Conservation (phyloP, 75 land plant genomes). For the Picea sitchensis region DNA sequence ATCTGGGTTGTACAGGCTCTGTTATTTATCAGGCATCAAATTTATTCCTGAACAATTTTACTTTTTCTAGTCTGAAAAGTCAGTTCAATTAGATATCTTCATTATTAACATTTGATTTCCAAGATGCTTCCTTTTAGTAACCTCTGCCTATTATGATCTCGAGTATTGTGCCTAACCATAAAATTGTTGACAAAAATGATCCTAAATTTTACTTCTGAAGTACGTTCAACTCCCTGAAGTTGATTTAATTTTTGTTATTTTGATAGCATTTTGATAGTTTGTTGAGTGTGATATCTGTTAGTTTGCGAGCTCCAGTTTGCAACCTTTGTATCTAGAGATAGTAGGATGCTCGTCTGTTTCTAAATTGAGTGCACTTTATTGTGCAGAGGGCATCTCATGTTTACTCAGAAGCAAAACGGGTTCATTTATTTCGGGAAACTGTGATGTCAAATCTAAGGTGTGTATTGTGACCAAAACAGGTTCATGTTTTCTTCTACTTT, state of each 20-base stretch:
- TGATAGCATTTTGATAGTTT: background rate
- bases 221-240: no score
- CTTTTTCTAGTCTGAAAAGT: background rate
- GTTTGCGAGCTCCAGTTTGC: background rate
- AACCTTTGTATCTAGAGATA: background rate
- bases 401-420: conserved; percentile 91
- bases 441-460: conserved; percentile 61
- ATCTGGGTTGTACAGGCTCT: background rate
- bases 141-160: background rate
- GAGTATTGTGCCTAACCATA: background rate
- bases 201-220: no score
- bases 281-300: background rate
- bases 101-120: background rate
- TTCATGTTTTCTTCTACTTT: background rate
- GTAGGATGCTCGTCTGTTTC: background rate
- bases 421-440: conserved; percentile 72
- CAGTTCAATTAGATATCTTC: no score
- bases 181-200: no score
- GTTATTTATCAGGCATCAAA: background rate
- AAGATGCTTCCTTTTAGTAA: background rate
- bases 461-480: background rate
- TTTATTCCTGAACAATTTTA: background rate
- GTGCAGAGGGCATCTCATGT: conserved; percentile 92
- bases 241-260: background rate
- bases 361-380: background rate